phyloP scores from a whole-genome alignment of 164 flowering plant genomes.

The Vitis cinerea region DNA sequence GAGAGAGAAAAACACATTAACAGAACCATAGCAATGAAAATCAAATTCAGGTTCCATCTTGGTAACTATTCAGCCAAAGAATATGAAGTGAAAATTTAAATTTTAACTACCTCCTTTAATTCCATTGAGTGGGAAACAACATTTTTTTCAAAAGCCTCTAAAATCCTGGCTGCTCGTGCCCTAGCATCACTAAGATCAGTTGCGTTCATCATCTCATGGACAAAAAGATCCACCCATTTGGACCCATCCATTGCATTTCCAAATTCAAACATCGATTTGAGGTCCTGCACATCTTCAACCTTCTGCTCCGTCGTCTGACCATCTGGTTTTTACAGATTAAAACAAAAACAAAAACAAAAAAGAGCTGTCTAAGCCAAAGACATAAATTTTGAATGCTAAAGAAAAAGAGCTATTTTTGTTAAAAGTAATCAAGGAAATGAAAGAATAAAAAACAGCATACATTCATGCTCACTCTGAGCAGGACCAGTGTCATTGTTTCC shows the following conservation, averaged over 20 bases:
- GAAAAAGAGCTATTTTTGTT: neutral
- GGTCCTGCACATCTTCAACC: conserved; percentile 19
- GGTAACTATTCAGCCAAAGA: neutral
- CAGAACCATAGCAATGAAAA: too few species aligned
- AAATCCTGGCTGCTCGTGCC: conserved; percentile 38
- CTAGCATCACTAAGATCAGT: conserved; percentile 36
- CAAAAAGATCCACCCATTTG: conserved; percentile 31
- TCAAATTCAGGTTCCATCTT: too few species aligned
- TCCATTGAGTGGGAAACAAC: conserved; percentile 16
- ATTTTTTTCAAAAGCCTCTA: conserved; percentile 40
- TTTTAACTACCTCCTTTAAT: conserved; percentile 21
- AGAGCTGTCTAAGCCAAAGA: neutral
- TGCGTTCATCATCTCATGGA: conserved; percentile 35
- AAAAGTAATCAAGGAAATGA: neutral
- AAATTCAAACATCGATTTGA: conserved; percentile 13
- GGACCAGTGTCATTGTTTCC: conserved; percentile 10
- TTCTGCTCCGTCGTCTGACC: conserved; percentile 21
- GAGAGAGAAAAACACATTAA: neutral
- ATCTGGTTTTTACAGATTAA: conserved; percentile 11
- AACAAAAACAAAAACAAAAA: neutral
- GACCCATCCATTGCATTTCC: conserved; percentile 16
- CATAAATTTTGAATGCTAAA: neutral
- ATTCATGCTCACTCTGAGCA: neutral
- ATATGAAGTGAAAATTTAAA: neutral
- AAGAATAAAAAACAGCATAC: conserved; percentile 3